These are phyloP conservation scores for Trypanosoma theileri DNA, from an alignment of 208 protist genomes.

Conservation along the genomic window DNA sequence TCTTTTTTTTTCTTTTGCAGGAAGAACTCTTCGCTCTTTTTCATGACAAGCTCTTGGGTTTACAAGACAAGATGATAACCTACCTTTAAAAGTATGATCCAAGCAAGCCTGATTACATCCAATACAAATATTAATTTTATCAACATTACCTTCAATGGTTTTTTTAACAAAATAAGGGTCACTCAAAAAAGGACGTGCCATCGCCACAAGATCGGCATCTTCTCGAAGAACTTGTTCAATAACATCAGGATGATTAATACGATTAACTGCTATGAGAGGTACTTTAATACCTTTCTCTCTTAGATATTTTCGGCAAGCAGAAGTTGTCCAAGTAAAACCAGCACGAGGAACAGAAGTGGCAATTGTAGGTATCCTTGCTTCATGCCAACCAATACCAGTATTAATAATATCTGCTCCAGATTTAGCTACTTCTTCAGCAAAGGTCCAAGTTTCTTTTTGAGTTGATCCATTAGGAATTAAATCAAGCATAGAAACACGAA, in stretches of 20 bases:
- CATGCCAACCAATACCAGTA: constrained; percentile 90
- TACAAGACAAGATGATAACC: constrained; percentile 65
- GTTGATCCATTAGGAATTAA: constrained; percentile 75
- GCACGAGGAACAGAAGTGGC: constrained; percentile 77
- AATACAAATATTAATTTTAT: constrained; percentile 90
- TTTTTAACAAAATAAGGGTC: constrained; percentile 78
- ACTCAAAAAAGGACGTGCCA: constrained; percentile 80
- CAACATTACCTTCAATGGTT: constrained; percentile 37
- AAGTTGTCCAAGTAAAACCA: constrained; percentile 68
- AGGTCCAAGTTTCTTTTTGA: constrained; percentile 59
- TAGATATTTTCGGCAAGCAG: constrained; percentile 41
- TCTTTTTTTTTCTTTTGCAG: constrained; percentile 35
- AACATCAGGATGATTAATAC: constrained; percentile 73
- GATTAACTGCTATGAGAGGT: constrained; percentile 81
- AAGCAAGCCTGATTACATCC: constrained; percentile 90
- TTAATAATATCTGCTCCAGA: constrained; percentile 84
- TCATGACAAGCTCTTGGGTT: constrained; percentile 82
- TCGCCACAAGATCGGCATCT: constrained; percentile 78
- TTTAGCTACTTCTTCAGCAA: constrained; percentile 63
- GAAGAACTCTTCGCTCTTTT: constrained; percentile 31
- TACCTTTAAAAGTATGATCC: constrained; percentile 69
- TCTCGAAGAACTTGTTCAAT: constrained; percentile 52
- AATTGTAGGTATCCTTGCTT: constrained; percentile 88
- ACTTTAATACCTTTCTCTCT: constrained; percentile 42
- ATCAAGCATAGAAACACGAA: constrained; percentile 80